phyloP scores from a whole-genome alignment of 164 flowering plant species.

The Cinnamomum micranthum region DNA sequence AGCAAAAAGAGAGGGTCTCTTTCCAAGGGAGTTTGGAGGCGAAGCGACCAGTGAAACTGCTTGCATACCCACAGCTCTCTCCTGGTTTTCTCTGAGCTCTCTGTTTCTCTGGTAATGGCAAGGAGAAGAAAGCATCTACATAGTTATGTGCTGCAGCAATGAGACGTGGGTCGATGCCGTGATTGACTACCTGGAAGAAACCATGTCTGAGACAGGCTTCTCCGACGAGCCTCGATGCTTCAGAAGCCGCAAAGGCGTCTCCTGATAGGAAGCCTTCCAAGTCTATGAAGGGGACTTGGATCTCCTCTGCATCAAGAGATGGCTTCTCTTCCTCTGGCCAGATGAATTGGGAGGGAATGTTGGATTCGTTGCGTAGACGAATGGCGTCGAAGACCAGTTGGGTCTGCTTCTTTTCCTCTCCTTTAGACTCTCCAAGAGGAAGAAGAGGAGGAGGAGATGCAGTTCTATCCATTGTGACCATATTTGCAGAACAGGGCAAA shows the following conservation, averaged over 20 bases:
- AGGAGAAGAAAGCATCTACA: slow-evolving; percentile 54
- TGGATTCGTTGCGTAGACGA: slow-evolving; percentile 28
- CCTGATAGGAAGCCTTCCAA: slow-evolving; percentile 48
- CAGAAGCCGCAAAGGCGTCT: slow-evolving; percentile 29
- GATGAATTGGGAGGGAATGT: slow-evolving; percentile 60
- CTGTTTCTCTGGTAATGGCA: slow-evolving; percentile 58
- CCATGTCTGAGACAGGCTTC: slow-evolving; percentile 71
- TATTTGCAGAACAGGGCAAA: background rate
- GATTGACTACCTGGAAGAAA: slow-evolving; percentile 70
- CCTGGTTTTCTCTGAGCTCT: slow-evolving; percentile 63
- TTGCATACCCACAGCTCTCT: slow-evolving; percentile 77
- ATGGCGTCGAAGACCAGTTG: slow-evolving; percentile 56
- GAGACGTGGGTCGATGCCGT: slow-evolving; percentile 47
- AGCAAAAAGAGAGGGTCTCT: slow-evolving; percentile 71
- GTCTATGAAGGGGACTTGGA: slow-evolving; percentile 60
- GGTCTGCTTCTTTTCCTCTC: background rate
- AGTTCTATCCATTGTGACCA: background rate
- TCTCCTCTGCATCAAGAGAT: slow-evolving; percentile 26
- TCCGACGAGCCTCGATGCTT: slow-evolving; percentile 36
- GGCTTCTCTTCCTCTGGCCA: slow-evolving; percentile 85
- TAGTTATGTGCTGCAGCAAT: slow-evolving; percentile 45
- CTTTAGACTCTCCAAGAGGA: background rate
- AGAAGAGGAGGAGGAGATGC: background rate
- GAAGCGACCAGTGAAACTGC: slow-evolving; percentile 84
- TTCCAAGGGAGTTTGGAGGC: slow-evolving; percentile 83